phyloP scores from a whole-genome alignment of 2,329 filamentous ascomycete genomes.

The Phialemonium atrogriseum region DNA sequence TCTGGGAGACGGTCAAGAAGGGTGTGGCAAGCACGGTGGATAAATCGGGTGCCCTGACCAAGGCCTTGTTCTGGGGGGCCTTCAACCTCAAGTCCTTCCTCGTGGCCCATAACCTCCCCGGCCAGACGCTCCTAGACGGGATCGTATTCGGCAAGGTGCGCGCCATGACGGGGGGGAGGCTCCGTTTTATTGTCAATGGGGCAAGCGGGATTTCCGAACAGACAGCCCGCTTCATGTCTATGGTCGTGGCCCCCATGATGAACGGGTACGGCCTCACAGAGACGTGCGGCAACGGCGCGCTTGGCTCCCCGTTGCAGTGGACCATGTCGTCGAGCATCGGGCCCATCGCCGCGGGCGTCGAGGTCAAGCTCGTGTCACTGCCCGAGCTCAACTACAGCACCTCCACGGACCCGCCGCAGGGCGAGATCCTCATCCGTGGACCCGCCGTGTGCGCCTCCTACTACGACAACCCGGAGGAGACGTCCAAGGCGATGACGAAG shows the following conservation, averaged over 20 bases:
- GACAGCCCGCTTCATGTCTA: constrained; percentile 83
- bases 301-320: constrained; percentile 80
- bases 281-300: constrained; percentile 75
- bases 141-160: constrained; percentile 90
- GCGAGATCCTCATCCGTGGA: constrained; percentile 87
- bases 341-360: constrained; percentile 66
- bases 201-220: constrained; percentile 83
- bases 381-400: constrained; percentile 79
- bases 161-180: constrained; percentile 76
- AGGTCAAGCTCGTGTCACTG: constrained; percentile 88
- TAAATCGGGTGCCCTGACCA: constrained; percentile 58
- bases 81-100: constrained; percentile 52
- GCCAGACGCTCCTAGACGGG: constrained; percentile 63
- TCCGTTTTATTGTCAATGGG: constrained; percentile 90
- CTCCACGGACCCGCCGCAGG: constrained; percentile 70
- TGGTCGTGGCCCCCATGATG: constrained; percentile 92
- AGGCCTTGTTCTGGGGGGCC: constrained; percentile 68
- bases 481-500: constrained; percentile 62
- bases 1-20: constrained; percentile 97
- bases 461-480: constrained; percentile 81
- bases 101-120: constrained; percentile 51
- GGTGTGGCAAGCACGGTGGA: constrained; percentile 78
- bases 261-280: constrained; percentile 91
- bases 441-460: constrained; percentile 68
- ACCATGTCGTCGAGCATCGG: constrained; percentile 70